Percentiles rank a stretch among this genome's conserved stretches.
phyloP scores from a whole-genome alignment of 2,329 filamentous ascomycete species.

The Pezicula carpinea region DNA sequence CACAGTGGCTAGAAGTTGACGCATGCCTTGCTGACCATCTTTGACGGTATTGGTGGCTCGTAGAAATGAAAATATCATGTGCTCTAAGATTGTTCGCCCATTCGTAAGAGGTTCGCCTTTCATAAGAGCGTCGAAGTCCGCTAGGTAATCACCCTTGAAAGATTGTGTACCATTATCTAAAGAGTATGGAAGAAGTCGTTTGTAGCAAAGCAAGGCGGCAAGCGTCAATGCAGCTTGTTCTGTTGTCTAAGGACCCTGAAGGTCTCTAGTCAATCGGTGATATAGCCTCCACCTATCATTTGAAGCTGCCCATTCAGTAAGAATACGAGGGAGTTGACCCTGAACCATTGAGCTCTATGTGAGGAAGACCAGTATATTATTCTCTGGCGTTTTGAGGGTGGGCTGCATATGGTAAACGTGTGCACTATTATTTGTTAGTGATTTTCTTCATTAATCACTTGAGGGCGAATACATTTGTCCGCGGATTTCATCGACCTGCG shows the following conservation, averaged over 20 bases:
- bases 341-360: neutral
- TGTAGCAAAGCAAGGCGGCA: constrained; percentile 7
- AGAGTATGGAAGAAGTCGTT: constrained; percentile 2
- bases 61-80: constrained; percentile 8
- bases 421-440: constrained; percentile 2
- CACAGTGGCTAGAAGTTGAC: constrained; percentile 3
- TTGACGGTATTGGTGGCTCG: neutral
- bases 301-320: constrained; percentile 8
- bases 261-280: constrained; percentile 2
- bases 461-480: constrained; percentile 4
- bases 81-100: constrained; percentile 3
- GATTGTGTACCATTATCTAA: constrained; percentile 1
- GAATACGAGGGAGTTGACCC: neutral
- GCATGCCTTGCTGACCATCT: constrained; percentile 3
- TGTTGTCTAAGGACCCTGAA: constrained; percentile 6
- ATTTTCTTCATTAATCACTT: constrained; percentile 3
- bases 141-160: constrained; percentile 6
- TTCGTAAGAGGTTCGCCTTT: constrained; percentile 5
- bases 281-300: constrained; percentile 7
- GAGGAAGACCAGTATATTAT: constrained; percentile 10
- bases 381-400: constrained; percentile 7
- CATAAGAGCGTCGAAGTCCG: constrained; percentile 10
- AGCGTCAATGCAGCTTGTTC: constrained; percentile 9
- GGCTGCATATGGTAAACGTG: constrained; percentile 3
- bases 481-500: neutral